Evolutionary conservation across 2,329 filamentous ascomycete species (phyloP).

Genomic region (Colletotrichum gigasporum): DNA sequence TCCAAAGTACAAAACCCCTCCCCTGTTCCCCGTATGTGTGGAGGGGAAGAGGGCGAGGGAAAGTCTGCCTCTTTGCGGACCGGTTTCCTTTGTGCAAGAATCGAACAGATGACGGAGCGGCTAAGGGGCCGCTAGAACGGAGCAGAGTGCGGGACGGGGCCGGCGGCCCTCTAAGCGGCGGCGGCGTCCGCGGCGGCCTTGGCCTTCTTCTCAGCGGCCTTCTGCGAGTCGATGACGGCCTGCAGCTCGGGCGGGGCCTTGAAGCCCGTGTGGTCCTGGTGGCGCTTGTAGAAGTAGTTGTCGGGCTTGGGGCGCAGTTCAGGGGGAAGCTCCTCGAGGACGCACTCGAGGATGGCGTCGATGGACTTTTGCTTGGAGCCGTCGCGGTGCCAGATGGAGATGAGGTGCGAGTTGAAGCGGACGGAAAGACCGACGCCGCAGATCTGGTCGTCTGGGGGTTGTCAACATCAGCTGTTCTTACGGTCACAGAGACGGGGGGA

Average conservation of each 20-base stretch:
- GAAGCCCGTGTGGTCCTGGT: slow-evolving; percentile 88
- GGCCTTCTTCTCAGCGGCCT: slow-evolving; percentile 53
- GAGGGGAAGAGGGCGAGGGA: neutral
- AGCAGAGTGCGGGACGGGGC: slow-evolving; percentile 3
- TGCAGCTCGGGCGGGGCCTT: slow-evolving; percentile 69
- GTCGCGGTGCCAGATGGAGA: slow-evolving; percentile 94
- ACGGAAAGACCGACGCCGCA: slow-evolving; percentile 89
- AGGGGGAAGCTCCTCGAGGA: slow-evolving; percentile 76
- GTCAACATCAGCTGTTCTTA: neutral
- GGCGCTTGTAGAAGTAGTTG: slow-evolving; percentile 87
- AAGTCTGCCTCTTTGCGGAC: neutral
- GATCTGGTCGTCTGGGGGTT: slow-evolving; percentile 77
- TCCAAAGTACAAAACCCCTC: slow-evolving; percentile 16
- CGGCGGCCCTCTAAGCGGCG: slow-evolving; percentile 21
- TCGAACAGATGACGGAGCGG: neutral
- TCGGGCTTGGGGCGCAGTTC: slow-evolving; percentile 78
- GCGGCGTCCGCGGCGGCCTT: slow-evolving; percentile 36
- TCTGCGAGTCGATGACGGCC: slow-evolving; percentile 66
- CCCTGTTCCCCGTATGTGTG: neutral
- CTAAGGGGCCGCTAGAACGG: slow-evolving; percentile 3
- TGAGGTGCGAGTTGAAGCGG: slow-evolving; percentile 87
- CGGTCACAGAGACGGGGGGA: neutral
- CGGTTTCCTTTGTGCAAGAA: slow-evolving; percentile 18
- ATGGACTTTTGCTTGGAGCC: slow-evolving; percentile 82
- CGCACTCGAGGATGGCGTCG: slow-evolving; percentile 75